A percentile compares a stretch with the other conserved stretches of the same genome.
Evolutionary conservation across 2,329 filamentous ascomycete species (phyloP).

Genomic region (Fusarium annulatum): DNA sequence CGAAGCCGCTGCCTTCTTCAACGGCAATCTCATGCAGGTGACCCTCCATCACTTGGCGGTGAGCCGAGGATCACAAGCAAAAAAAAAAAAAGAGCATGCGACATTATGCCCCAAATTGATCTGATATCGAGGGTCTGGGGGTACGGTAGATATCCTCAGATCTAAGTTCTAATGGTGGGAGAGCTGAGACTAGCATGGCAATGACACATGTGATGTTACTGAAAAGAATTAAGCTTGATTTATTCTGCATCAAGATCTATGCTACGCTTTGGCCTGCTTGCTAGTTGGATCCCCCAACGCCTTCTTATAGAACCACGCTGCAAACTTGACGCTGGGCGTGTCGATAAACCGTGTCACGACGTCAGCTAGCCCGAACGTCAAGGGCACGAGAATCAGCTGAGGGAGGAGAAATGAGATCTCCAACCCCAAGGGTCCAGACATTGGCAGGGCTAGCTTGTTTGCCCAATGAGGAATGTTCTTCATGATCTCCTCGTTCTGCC

Average conservation of each 20-base stretch:
- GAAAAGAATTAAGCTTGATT: slow-evolving; percentile 30
- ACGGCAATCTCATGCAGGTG: not conserved
- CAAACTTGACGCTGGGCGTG: slow-evolving; percentile 68
- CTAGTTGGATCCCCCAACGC: slow-evolving; percentile 46
- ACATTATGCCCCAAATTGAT: not conserved
- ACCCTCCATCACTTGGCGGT: not conserved
- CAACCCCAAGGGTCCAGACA: slow-evolving; percentile 67
- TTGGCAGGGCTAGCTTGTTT: slow-evolving; percentile 65
- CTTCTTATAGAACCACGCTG: slow-evolving; percentile 66
- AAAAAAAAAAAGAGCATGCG: not conserved
- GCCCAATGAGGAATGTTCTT: slow-evolving; percentile 67
- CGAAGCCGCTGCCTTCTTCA: not conserved
- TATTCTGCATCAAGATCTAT: not conserved
- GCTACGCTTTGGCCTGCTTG: slow-evolving; percentile 34
- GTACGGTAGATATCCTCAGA: not conserved
- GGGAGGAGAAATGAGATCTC: slow-evolving; percentile 69
- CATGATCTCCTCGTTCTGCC: slow-evolving; percentile 59
- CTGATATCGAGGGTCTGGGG: not conserved
- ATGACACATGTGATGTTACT: not conserved
- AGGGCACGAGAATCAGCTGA: slow-evolving; percentile 68
- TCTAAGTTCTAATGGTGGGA: not conserved
- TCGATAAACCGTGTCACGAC: slow-evolving; percentile 67
- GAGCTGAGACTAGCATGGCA: not conserved
- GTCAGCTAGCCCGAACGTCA: slow-evolving; percentile 69
- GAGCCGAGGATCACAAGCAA: slow-evolving; percentile 15